Evolutionary conservation across 345 rosid genomes (phyloP), one percentile per base, ranked within the genome.

Genomic region (Salix brachista): DNA sequence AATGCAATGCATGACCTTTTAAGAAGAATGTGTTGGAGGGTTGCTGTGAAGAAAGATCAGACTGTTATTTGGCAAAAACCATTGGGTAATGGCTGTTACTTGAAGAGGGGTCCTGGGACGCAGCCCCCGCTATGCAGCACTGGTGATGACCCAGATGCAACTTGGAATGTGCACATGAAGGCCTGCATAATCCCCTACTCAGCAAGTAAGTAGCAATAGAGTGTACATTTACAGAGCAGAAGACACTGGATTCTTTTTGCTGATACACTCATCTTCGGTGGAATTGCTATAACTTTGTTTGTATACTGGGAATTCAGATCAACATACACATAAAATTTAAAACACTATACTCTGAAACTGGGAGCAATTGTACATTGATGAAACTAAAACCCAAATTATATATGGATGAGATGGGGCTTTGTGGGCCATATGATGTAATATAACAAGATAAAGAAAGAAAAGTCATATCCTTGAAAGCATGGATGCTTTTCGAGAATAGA

Each of bases 61-160:
- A 90, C 98, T 75, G 97, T 93, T 77, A 90, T 96, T 71, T 96
- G 99, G 99, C 89, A 82, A 77, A 96, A 96, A 81, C 97, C 98
- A 2, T 74, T 85, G 78, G 88, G 88, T 79, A 96, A 96, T 83
- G 87, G 89, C 82, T 96, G 99, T 85, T 96, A 89, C 81, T 74
- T 88, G 88, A 92, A 91, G 81, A 88, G 99, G 76, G 91, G 71
- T 56, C 81, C 78, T 23, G 90, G 92, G 58, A 83, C 90, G 56
- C 88, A 65, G 36, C 99, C 98, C 72, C 91, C 93, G n/a, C 78
- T 96, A 79, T 96, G 99, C 54, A 83, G 85, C 80, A 78, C 93
- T 65, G 91, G 81, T 30, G 94, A 93, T 78, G 93, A 93, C 75
- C 92, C 92, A 42, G 99, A 96, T 87, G 90, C 86, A 67, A 86